phyloP scores from a whole-genome alignment of 805 yeast species.

The Zygosaccharomyces siamensis region DNA sequence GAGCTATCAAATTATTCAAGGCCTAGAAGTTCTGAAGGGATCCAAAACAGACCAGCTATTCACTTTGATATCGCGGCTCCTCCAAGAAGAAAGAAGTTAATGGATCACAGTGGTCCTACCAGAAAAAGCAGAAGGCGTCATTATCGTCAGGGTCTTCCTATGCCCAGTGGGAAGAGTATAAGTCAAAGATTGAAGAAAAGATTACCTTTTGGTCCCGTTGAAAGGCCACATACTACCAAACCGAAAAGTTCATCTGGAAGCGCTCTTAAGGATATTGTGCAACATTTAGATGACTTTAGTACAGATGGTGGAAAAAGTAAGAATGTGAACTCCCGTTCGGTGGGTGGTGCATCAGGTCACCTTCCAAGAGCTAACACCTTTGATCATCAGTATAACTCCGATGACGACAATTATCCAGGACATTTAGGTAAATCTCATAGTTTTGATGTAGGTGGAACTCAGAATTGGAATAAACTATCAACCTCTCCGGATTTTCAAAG shows the following conservation, averaged over 20 bases:
- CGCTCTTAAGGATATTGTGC: constrained; percentile 4
- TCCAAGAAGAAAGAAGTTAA: constrained; percentile 15
- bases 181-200: constrained; percentile 19
- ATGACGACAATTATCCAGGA: constrained; percentile 37
- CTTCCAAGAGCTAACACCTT: constrained; percentile 33
- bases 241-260: constrained; percentile 1
- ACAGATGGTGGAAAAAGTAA: constrained; percentile 30
- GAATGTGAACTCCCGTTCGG: constrained; percentile 18
- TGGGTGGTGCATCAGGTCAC: constrained; percentile 4
- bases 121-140: neutral
- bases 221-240: constrained; percentile 4
- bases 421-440: constrained; percentile 46
- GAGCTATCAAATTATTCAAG: neutral
- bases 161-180: constrained; percentile 21
- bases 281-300: constrained; percentile 21
- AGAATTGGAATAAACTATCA: constrained; percentile 19
- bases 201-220: constrained; percentile 19
- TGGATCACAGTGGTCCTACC: constrained; percentile 2
- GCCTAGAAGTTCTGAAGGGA: neutral
- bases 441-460: constrained; percentile 36
- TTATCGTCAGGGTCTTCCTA: neutral
- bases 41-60: constrained; percentile 21
- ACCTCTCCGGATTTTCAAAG: constrained; percentile 49
- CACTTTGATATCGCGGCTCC: constrained; percentile 28
- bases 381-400: constrained; percentile 35